phyloP scores from a whole-genome alignment of 164 flowering plant species.

The Piper longum region DNA sequence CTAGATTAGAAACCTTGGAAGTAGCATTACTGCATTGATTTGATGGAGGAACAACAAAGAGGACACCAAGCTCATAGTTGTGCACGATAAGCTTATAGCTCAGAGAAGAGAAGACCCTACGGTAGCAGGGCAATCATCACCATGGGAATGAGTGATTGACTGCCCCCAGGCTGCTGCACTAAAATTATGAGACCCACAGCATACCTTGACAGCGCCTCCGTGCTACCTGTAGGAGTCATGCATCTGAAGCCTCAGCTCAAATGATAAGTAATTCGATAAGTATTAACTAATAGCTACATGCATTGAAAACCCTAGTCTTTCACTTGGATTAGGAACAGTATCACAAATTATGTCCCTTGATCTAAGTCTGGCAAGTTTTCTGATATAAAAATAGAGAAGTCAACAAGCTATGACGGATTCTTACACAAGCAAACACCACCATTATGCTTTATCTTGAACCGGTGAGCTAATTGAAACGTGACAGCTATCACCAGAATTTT shows the following conservation, averaged over 20 bases:
- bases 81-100: conserved; percentile 46
- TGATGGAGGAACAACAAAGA: conserved; percentile 58
- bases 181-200: conserved; percentile 89
- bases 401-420: neutral
- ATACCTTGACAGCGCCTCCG: conserved; percentile 72
- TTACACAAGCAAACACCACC: neutral
- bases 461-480: neutral
- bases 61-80: conserved; percentile 80
- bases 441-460: neutral
- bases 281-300: conserved; percentile 21
- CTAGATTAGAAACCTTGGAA: conserved; percentile 22
- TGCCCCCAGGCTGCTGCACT: conserved; percentile 95
- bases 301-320: conserved; percentile 67
- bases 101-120: conserved; percentile 11
- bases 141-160: conserved; percentile 19
- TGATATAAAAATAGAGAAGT: conserved; percentile 10
- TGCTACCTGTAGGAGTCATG: conserved; percentile 45
- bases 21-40: conserved; percentile 3
- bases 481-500: neutral
- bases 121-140: conserved; percentile 6
- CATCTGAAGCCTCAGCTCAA: neutral
- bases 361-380: conserved; percentile 81
- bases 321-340: conserved; percentile 58
- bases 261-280: neutral
- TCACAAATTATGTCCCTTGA: conserved; percentile 45